phyloP scores from a whole-genome alignment of 2,329 filamentous ascomycete species.

The Penicillium sp. region DNA sequence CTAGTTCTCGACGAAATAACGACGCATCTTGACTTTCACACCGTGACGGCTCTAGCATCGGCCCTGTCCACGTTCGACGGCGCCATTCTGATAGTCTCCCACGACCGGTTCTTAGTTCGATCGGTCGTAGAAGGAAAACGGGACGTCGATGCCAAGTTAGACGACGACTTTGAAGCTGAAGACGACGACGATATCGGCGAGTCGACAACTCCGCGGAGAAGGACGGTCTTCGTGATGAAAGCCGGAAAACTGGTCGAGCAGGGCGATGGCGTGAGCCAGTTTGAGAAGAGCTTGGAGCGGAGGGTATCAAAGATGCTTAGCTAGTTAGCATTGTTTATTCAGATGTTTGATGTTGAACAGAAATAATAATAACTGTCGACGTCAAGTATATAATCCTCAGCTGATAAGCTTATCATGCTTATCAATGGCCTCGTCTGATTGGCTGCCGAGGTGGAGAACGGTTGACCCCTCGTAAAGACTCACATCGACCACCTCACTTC shows the following conservation, averaged over 20 bases:
- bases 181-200: conserved; percentile 38
- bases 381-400: too few species aligned
- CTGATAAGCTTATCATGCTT: too few species aligned
- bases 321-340: neutral
- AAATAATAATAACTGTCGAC: too few species aligned
- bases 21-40: conserved; percentile 80
- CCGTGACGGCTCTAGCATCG: conserved; percentile 65
- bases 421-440: too few species aligned
- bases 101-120: conserved; percentile 77
- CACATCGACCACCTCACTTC: neutral
- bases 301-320: conserved; percentile 48
- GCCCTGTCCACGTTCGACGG: conserved; percentile 67
- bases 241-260: conserved; percentile 55
- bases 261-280: conserved; percentile 60
- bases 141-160: conserved; percentile 34
- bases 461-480: neutral
- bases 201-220: conserved; percentile 38
- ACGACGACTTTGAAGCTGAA: conserved; percentile 44
- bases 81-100: conserved; percentile 71
- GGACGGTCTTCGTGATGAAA: conserved; percentile 59
- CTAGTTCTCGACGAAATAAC: conserved; percentile 78
- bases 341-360: too few species aligned
- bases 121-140: conserved; percentile 64
- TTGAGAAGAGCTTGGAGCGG: conserved; percentile 61
- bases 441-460: neutral